Evolutionary conservation across 2,329 filamentous ascomycete species (phyloP), one percentile per base, ranked within the genome.

Genomic region (Macroventuria anomochaeta): DNA sequence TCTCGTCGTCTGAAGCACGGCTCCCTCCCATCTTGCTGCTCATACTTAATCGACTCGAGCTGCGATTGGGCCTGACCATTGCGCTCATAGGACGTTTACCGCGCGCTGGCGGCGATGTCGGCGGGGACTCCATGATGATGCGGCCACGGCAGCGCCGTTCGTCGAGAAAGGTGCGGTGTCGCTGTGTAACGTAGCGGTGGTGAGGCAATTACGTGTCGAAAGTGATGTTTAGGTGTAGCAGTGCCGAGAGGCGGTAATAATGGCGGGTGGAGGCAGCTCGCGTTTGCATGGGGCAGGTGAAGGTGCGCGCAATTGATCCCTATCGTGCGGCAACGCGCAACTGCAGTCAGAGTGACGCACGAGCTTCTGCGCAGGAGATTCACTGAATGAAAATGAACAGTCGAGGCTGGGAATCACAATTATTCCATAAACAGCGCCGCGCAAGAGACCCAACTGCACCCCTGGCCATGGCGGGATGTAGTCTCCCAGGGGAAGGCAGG

Each of bases 1-100:
- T 84, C 74, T 96, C 93, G 66, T 97, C 93, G 68, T 97, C 93
- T 0, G 92, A 96, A 20, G 89, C 88, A 70, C 91, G 85, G 77
- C 91, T 96, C 59, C 88, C 87, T 46, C 86, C 87, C 46, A 82
- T 79, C 75, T 89, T 93, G 78, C 89, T 90, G 68, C 83, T 88
- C 80, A 89, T 88, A 79, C 91, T 96, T 83, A 96, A 81, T 65
- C 93, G 89, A 77, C 91, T 96, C 64, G 83, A 90, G 73, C 90
- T 95, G 73, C 91, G 83, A 36, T 88, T 82, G 38, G 90, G 83
- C 68, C 88, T 87, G 69, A 92, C 85, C 80, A 96, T 87, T 72
- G 86, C 88, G 79, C 90, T 96, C 81, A 91, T 81, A 47, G 92
- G 91, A 75, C 91, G 85, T 75, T 85, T 84, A 28, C 71, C 59